Evolutionary conservation across 208 protist species (phyloP).

Genomic region (Porcisia deanei): DNA sequence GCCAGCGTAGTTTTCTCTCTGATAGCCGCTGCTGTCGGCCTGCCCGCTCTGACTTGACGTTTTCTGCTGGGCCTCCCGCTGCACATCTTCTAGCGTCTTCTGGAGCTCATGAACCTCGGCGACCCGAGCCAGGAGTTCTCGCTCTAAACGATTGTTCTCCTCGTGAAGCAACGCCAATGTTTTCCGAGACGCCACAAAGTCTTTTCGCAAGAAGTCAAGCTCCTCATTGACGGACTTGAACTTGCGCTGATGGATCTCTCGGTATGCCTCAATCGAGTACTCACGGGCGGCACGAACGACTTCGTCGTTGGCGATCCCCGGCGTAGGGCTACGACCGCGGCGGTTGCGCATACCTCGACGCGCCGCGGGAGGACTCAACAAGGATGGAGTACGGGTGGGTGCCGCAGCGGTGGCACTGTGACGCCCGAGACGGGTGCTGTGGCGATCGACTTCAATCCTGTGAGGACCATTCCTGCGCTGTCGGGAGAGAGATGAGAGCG

Average conservation of each 20-base stretch:
- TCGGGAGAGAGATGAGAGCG: not conserved
- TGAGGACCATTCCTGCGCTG: not conserved
- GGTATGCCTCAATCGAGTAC: constrained; percentile 55
- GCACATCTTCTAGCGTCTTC: constrained; percentile 14
- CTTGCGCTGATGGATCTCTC: constrained; percentile 45
- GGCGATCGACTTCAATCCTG: not conserved
- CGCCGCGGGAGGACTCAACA: not conserved
- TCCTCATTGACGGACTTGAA: constrained; percentile 73
- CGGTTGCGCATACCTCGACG: not conserved
- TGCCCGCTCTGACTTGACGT: not conserved
- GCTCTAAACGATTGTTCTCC: constrained; percentile 51
- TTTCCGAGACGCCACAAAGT: constrained; percentile 55
- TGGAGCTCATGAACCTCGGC: constrained; percentile 41
- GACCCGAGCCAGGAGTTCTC: constrained; percentile 36
- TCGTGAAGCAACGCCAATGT: constrained; percentile 54
- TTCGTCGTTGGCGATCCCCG: constrained; percentile 15
- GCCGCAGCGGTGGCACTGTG: constrained; percentile 12
- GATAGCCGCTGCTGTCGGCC: not conserved
- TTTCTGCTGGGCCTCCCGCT: constrained; percentile 1
- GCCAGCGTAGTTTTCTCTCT: not conserved
- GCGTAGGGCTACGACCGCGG: constrained; percentile 8
- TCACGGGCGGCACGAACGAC: constrained; percentile 28
- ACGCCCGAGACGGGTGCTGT: constrained; percentile 4
- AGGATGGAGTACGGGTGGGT: not conserved
- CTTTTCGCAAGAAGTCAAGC: constrained; percentile 60